Evolutionary conservation across 345 rosid genomes (phyloP).

Genomic region (Corchorus olitorius): DNA sequence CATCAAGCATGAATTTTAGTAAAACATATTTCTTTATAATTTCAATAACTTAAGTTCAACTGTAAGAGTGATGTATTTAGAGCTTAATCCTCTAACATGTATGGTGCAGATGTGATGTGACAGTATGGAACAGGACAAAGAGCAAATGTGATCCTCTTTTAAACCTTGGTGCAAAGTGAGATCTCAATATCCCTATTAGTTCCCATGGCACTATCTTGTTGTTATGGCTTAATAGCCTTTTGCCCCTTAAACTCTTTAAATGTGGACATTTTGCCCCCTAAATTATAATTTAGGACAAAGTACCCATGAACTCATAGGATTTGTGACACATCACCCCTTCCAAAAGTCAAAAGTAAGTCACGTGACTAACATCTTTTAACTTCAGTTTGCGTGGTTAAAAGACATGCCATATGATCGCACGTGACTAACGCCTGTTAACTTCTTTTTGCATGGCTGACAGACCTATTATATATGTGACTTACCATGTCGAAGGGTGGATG

Average conservation of each 20-base stretch:
- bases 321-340: too few species aligned
- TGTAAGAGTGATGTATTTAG: too few species aligned
- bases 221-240: background rate
- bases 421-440: too few species aligned
- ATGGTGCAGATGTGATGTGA: conserved; percentile 72
- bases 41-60: background rate
- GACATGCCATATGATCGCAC: too few species aligned
- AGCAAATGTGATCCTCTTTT: conserved; percentile 91
- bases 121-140: conserved; percentile 91
- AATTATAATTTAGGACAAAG: too few species aligned
- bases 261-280: background rate
- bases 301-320: too few species aligned
- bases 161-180: conserved; percentile 89
- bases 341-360: too few species aligned
- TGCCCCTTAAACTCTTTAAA: background rate
- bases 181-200: conserved; percentile 1
- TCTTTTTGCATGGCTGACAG: too few species aligned
- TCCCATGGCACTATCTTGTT: background rate
- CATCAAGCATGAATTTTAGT: background rate
- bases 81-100: conserved; percentile 9
- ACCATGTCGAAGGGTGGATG: too few species aligned
- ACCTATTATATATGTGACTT: too few species aligned
- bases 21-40: background rate
- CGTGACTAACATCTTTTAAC: too few species aligned
- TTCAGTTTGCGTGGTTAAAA: too few species aligned